phyloP scores from a whole-genome alignment of 257 asterid genomes.

The Solanum medicagineum region DNA sequence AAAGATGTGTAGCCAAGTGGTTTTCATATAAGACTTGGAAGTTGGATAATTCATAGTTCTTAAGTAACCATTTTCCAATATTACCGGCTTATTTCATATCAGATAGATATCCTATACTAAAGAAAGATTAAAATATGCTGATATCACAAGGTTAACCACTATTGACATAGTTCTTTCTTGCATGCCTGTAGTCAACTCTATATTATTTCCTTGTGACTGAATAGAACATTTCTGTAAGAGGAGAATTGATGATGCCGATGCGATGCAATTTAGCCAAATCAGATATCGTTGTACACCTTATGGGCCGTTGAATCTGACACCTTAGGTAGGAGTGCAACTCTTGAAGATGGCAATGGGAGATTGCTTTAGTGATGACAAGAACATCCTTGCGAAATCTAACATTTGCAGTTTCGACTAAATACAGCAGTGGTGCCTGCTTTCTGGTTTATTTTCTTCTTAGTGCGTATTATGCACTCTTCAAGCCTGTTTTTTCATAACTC shows the following conservation, averaged over 20 bases:
- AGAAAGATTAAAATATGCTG: neutral
- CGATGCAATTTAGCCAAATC: constrained; percentile 51
- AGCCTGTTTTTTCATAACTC: neutral
- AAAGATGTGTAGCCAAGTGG: neutral
- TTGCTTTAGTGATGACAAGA: neutral
- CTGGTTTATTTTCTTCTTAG: neutral
- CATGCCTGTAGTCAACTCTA: neutral
- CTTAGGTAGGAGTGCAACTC: neutral
- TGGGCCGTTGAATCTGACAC: neutral
- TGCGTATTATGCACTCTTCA: neutral
- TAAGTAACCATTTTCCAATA: neutral
- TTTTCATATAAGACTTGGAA: neutral
- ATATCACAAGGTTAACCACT: neutral
- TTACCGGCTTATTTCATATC: neutral
- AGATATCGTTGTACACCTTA: constrained; percentile 35
- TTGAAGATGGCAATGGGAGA: neutral
- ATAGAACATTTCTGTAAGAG: neutral
- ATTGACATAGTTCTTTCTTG: neutral
- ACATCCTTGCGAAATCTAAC: neutral
- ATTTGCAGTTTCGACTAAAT: neutral
- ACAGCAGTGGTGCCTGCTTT: neutral
- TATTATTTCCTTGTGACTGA: neutral
- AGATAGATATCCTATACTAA: neutral
- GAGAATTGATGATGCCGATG: constrained; percentile 15
- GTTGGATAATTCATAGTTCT: neutral